Conservation (phyloP, 345 rosid genomes). For the Melaleuca alternifolia region DNA sequence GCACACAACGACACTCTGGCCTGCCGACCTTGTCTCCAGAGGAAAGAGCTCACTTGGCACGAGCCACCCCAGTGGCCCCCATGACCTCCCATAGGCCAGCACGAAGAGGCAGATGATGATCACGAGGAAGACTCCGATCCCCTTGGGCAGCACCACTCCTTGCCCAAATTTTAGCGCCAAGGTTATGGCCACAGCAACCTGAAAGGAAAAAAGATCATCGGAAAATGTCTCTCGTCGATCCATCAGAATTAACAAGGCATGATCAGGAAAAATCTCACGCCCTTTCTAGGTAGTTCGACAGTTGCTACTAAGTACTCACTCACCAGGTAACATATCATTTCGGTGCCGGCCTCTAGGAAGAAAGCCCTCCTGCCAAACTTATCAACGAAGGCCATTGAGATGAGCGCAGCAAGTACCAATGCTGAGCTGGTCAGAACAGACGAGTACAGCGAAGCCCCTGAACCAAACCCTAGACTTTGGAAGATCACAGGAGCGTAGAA, state of each 20-base stretch:
- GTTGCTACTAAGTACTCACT: neutral
- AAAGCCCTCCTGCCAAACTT: slow-evolving; percentile 66
- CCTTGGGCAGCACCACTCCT: slow-evolving; percentile 34
- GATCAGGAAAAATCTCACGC: neutral
- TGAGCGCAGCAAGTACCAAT: slow-evolving; percentile 40
- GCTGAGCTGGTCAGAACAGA: slow-evolving; percentile 50
- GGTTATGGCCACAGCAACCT: slow-evolving; percentile 48
- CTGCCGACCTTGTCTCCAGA: slow-evolving; percentile 83
- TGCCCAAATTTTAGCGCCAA: slow-evolving; percentile 62
- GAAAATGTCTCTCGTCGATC: neutral
- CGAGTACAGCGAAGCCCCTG: slow-evolving; percentile 50
- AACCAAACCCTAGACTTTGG: slow-evolving; percentile 79
- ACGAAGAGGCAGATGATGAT: slow-evolving; percentile 56
- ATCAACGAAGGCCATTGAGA: slow-evolving; percentile 66
- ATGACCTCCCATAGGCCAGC: slow-evolving; percentile 76
- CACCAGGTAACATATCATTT: slow-evolving; percentile 73
- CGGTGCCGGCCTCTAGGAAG: slow-evolving; percentile 69
- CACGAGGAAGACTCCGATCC: slow-evolving; percentile 41
- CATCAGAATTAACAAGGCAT: neutral
- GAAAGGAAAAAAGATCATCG: neutral
- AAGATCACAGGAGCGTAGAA: slow-evolving; percentile 84
- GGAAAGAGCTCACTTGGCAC: slow-evolving; percentile 92
- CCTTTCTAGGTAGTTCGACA: neutral
- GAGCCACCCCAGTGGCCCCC: slow-evolving; percentile 98
- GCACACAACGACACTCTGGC: slow-evolving; percentile 79